Base-by-base conservation (phyloP, 495 filamentous ascomycete species). In the Platismatia glauca region DNA sequence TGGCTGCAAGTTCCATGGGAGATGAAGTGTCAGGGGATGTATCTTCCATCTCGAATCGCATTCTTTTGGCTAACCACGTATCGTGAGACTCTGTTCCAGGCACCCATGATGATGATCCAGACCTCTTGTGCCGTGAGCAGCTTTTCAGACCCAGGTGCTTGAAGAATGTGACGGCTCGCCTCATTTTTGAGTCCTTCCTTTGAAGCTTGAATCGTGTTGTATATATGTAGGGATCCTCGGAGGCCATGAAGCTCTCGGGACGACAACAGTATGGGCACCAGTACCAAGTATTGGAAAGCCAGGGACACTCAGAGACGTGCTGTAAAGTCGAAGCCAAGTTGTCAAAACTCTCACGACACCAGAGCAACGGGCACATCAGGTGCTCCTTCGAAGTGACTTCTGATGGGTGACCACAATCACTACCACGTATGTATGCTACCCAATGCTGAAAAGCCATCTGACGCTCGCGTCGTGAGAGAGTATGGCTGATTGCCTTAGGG, bases 121-220 rank as follows among this genome's bases (percentile, higher is more conserved):
- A 29, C 4, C 3, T 22, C 60, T 62, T 55, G 8, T 37, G 33
- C 2, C 50, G 50, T 57, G 50, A 24, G 18, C 29, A 57, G 7
- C 34, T 65, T 33, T 41, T 48, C 34, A 29, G 34, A 16, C 61
- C 62, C 3, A 67, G 13, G 18, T 61, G 38, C 34, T 61, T 67
- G 62, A 67, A 67, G 20, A 67, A 67, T 9, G 34, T 59, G 8
- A 64, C 52, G 12, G 65, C 65, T 0, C 62, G 61, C 53, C 34
- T 67, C 37, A 67, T 43, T 15, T 44, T 57, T 9, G 58, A 61
- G 12, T 27, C 55, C 44, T 67, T 67, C 48, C 44, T 31, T 37
- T 60, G 48, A 9, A 59, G 15, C 39, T 20, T 27, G 34, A 22
- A 7, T n/a, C 7, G 22, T 7, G 38, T 15, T 22, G 38, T 6